A percentile compares a stretch with the other conserved stretches of the same genome.
Evolutionary conservation across 1,284 basidiomycete genomes (phyloP).

Genomic region (Vanrija sp.): DNA sequence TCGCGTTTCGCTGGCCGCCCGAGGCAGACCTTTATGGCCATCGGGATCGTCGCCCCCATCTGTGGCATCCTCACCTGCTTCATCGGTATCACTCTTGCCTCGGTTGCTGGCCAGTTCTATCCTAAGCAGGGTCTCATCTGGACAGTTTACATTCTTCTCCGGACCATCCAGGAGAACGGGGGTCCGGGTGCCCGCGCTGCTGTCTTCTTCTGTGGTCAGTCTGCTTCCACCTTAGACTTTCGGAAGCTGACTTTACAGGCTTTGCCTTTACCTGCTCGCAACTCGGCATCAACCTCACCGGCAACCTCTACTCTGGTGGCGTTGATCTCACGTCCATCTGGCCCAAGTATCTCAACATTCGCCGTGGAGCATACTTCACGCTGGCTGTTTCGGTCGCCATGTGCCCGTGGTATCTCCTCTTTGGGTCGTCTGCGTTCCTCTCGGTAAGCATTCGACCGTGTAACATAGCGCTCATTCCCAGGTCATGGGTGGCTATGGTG

Average conservation of each 20-base stretch:
- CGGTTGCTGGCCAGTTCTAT: constrained; percentile 40
- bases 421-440: constrained; percentile 41
- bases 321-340: constrained; percentile 49
- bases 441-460: constrained; percentile 23
- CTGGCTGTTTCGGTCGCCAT: constrained; percentile 39
- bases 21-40: constrained; percentile 24
- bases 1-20: constrained; percentile 31
- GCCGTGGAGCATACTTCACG: constrained; percentile 37
- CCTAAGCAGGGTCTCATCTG: constrained; percentile 42
- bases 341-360: constrained; percentile 50
- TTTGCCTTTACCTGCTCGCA: constrained; percentile 45
- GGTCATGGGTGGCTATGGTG: constrained; percentile 41
- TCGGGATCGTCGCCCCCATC: constrained; percentile 36
- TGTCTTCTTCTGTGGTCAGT: constrained; percentile 43
- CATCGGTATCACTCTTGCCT: constrained; percentile 49
- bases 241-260: constrained; percentile 14
- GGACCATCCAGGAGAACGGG: constrained; percentile 36
- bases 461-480: background rate
- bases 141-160: constrained; percentile 46
- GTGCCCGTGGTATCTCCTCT: constrained; percentile 46
- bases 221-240: background rate
- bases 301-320: constrained; percentile 46
- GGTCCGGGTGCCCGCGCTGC: constrained; percentile 42
- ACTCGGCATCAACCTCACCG: constrained; percentile 47
- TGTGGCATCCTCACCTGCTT: constrained; percentile 42